Conservation (phyloP, 768 basidiomycete genomes). For the Lactifluus rugatus region DNA sequence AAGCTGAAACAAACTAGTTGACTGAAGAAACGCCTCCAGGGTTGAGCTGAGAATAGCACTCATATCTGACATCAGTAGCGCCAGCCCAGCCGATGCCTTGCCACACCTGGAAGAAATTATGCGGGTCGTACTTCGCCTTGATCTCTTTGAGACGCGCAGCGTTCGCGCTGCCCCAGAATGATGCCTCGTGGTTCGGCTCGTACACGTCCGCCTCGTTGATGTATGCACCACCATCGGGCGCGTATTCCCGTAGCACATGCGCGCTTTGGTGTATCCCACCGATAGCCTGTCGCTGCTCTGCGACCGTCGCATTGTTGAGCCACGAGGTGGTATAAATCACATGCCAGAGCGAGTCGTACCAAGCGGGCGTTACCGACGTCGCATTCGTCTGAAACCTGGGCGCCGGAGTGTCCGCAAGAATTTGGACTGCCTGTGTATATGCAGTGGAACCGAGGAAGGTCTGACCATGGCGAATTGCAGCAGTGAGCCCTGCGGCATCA, state of each 20-base stretch:
- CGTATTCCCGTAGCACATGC: background rate
- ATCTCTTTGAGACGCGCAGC: constrained; percentile 14
- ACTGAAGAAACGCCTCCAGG: background rate
- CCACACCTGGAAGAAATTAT: constrained; percentile 11
- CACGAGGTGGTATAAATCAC: background rate
- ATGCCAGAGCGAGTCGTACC: constrained; percentile 8
- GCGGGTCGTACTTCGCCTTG: constrained; percentile 17
- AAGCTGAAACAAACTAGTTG: background rate
- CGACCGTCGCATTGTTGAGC: background rate
- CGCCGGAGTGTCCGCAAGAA: background rate
- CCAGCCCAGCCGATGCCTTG: constrained; percentile 12
- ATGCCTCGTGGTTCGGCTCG: constrained; percentile 6
- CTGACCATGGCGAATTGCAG: background rate
- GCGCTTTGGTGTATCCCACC: background rate
- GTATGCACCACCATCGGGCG: constrained; percentile 17
- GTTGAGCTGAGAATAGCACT: background rate
- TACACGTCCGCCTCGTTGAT: constrained; percentile 20
- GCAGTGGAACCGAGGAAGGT: background rate
- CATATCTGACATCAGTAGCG: background rate
- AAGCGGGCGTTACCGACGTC: background rate
- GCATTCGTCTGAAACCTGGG: background rate
- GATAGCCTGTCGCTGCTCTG: background rate
- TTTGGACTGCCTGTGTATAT: background rate
- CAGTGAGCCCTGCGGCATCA: background rate
- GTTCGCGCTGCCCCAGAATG: constrained; percentile 16